Base-by-base conservation (phyloP, 345 rosid species). In the Corchorus capsularis region DNA sequence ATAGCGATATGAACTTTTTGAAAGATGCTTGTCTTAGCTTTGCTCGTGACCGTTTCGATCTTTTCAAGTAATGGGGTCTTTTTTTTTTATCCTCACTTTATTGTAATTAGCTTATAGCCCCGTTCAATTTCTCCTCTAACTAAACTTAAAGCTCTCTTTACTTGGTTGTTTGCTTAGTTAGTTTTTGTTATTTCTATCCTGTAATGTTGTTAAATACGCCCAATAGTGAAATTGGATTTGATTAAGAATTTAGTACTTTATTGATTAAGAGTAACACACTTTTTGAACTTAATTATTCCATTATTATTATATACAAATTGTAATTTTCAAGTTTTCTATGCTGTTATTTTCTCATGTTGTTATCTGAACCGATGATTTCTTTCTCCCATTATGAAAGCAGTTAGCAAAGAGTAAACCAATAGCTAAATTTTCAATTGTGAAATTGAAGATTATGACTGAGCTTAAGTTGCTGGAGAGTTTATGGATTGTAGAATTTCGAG, bases 41-140 rank as follows among this genome's bases (percentile, higher is more conserved):
- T 62, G 98, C 97, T 64, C 98, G 98, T 13, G 98, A 94, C 74
- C 80, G 97, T 47, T 93, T 85, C 85, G 97, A 95, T 76, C 55
- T 92, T 54, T 88, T 95, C 79, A 88, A 83, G 98, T 95, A 78
- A 57, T 14, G 68, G 10, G 34, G 0, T 22, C 7, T 43, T 71
- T 62, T 32, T 63, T 2, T 14, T 71, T 22, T 34, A 1, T 8
- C 34, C 41, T 52, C 27, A 27, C 27, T 27, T 27, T 63, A 12
- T 20, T 37, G 10, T n/a, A 4, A 37, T 54, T 34, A 16, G 57
- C 39, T 49, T 49, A 27, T 10, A 20, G 35, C 20, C 27, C 47
- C 16, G 27, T 71, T 71, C 59, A 53, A 66, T 66, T 66, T 46
- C 34, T 71, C 34, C 47, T 47, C 52, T 20, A 19, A 43, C n/a